phyloP scores from a whole-genome alignment of 1,284 basidiomycete genomes.

The Sporisorium exsertum region DNA sequence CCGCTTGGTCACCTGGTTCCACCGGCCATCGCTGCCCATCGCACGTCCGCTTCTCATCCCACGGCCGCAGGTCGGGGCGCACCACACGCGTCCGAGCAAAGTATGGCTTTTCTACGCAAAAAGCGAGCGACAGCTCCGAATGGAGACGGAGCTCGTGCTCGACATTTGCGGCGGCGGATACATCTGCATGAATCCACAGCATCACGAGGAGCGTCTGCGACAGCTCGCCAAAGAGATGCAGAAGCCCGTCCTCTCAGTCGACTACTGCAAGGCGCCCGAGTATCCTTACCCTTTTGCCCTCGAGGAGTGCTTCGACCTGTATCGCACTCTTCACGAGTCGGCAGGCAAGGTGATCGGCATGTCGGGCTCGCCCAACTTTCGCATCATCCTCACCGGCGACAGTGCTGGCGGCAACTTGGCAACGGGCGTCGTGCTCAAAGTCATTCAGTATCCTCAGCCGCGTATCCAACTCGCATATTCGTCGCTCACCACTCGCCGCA shows the following conservation, averaged over 20 bases:
- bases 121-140: slow-evolving; percentile 76
- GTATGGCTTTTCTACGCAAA: slow-evolving; percentile 86
- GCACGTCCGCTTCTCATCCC: slow-evolving; percentile 82
- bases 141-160: slow-evolving; percentile 59
- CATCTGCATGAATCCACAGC: slow-evolving; percentile 84
- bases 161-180: slow-evolving; percentile 97
- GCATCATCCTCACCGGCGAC: slow-evolving; percentile 61
- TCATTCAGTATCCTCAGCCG: slow-evolving; percentile 61
- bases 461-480: slow-evolving; percentile 58
- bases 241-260: slow-evolving; percentile 84
- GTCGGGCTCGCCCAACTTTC: slow-evolving; percentile 66
- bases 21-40: slow-evolving; percentile 76
- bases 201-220: slow-evolving; percentile 93
- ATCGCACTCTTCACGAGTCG: slow-evolving; percentile 83
- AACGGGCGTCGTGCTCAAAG: slow-evolving; percentile 55
- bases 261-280: slow-evolving; percentile 94
- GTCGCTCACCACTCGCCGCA: slow-evolving; percentile 13
- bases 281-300: slow-evolving; percentile 75
- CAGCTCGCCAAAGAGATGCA: slow-evolving; percentile 84
- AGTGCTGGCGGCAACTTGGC: slow-evolving; percentile 62
- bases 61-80: slow-evolving; percentile 73
- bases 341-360: slow-evolving; percentile 85
- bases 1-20: slow-evolving; percentile 76
- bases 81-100: slow-evolving; percentile 79
- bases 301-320: slow-evolving; percentile 92